phyloP scores from a whole-genome alignment of 2,329 filamentous ascomycete genomes.

The Beauveria sp. region DNA sequence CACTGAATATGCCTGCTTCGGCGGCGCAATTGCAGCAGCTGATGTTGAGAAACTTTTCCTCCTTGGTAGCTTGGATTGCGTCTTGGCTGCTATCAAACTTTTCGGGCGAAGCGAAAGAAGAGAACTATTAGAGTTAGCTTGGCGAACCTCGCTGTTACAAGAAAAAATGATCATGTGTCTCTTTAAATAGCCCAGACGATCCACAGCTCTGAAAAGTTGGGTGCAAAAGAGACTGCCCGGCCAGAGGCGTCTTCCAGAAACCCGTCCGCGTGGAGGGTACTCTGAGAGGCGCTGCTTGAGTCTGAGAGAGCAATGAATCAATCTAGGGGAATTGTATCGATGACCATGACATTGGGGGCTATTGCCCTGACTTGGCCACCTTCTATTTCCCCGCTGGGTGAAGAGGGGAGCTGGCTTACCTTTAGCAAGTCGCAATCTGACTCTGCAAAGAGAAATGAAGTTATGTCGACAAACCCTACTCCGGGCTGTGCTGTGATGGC shows the following conservation, averaged over 20 bases:
- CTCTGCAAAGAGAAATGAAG: slow-evolving; percentile 64
- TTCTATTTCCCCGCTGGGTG: slow-evolving; percentile 45
- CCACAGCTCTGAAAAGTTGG: slow-evolving; percentile 40
- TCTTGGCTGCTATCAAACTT: slow-evolving; percentile 23
- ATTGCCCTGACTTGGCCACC: slow-evolving; percentile 46
- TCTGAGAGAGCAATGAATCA: slow-evolving; percentile 25
- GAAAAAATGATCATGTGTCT: slow-evolving; percentile 35
- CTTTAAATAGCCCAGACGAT: slow-evolving; percentile 40
- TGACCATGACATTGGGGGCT: slow-evolving; percentile 48
- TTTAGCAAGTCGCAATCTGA: slow-evolving; percentile 50
- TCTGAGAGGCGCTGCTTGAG: slow-evolving; percentile 15
- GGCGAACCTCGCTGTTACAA: slow-evolving; percentile 11
- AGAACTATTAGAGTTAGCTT: slow-evolving; percentile 30
- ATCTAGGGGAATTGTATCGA: slow-evolving; percentile 65
- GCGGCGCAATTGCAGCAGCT: slow-evolving; percentile 38
- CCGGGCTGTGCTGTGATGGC: slow-evolving; percentile 58
- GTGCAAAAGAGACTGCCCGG: slow-evolving; percentile 35
- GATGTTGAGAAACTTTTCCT: slow-evolving; percentile 29
- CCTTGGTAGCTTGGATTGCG: slow-evolving; percentile 19
- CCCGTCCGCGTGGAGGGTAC: slow-evolving; percentile 39
- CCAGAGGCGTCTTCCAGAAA: slow-evolving; percentile 19
- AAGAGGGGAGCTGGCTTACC: slow-evolving; percentile 25
- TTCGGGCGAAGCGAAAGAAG: slow-evolving; percentile 19
- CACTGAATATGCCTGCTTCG: slow-evolving; percentile 41
- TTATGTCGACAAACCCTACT: slow-evolving; percentile 73